These are phyloP conservation scores for Noccaea caerulescens DNA, from an alignment of 345 rosid genomes.

Conservation along the genomic window DNA sequence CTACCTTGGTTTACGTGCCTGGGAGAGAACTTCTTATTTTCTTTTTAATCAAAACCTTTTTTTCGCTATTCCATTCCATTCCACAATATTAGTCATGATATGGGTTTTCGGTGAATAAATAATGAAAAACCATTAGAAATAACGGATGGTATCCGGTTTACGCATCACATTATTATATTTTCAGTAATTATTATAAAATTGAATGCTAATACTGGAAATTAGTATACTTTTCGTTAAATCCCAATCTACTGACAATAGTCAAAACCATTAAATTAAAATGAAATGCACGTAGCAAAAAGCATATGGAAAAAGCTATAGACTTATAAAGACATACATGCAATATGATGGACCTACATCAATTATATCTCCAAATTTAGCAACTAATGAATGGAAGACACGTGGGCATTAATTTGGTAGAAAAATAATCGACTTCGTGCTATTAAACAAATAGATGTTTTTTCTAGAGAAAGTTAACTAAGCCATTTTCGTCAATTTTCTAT, in stretches of 20 bases:
- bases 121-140: neutral
- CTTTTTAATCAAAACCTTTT: too few relatives aligned
- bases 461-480: slow-evolving; percentile 21
- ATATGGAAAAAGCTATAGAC: slow-evolving; percentile 6
- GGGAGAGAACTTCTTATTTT: too few relatives aligned
- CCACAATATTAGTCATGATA: slow-evolving; percentile 5
- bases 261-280: slow-evolving; percentile 33
- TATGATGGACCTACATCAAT: slow-evolving; percentile 33
- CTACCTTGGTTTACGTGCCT: too few relatives aligned
- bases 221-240: neutral
- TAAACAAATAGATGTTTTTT: neutral
- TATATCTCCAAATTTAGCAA: slow-evolving; percentile 28
- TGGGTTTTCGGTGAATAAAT: neutral
- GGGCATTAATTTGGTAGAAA: slow-evolving; percentile 28
- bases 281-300: slow-evolving; percentile 37
- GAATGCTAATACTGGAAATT: slow-evolving; percentile 3
- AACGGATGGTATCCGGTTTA: neutral
- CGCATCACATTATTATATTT: neutral
- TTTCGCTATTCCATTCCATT: neutral
- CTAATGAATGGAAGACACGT: slow-evolving; percentile 38
- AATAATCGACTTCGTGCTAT: slow-evolving; percentile 31
- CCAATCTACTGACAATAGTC: slow-evolving; percentile 25
- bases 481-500: slow-evolving; percentile 18
- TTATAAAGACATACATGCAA: slow-evolving; percentile 43
- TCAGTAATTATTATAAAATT: slow-evolving; percentile 10